Conservation (phyloP, 495 filamentous ascomycete genomes). For the Pseudotulostoma volvatum region DNA sequence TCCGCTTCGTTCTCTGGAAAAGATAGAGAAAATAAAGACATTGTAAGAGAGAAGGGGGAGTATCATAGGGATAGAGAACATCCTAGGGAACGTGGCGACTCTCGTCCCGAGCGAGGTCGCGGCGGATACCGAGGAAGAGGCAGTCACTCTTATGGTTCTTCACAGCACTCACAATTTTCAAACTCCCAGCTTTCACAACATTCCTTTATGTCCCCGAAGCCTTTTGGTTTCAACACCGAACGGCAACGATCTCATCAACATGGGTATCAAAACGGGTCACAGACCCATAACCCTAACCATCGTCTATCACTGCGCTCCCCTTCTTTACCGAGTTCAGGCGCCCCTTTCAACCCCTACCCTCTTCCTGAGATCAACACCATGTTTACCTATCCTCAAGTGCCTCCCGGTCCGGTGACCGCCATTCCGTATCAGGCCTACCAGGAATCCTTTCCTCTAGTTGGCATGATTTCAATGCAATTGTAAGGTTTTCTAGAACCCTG, state of each 20-base stretch:
- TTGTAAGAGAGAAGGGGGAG: conserved; percentile 9
- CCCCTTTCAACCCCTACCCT: conserved; percentile 24
- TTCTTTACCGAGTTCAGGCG: conserved; percentile 27
- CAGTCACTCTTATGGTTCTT: conserved; percentile 21
- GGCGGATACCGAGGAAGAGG: conserved; percentile 39
- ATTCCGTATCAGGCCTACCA: conserved; percentile 44
- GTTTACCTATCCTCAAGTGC: conserved; percentile 36
- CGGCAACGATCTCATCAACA: conserved; percentile 24
- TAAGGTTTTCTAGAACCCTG: conserved; percentile 15
- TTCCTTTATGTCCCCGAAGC: conserved; percentile 20
- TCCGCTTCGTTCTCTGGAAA: conserved; percentile 4
- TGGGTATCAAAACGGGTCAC: conserved; percentile 17
- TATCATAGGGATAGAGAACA: conserved; percentile 16
- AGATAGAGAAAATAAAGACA: conserved; percentile 3
- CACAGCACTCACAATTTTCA: conserved; percentile 30
- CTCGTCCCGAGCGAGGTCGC: conserved; percentile 34
- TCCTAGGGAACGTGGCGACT: conserved; percentile 30
- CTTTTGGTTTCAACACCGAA: conserved; percentile 24
- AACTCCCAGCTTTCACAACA: conserved; percentile 31
- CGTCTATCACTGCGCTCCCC: conserved; percentile 33
- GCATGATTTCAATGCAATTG: conserved; percentile 53
- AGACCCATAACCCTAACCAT: conserved; percentile 15
- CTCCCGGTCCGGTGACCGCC: conserved; percentile 43
- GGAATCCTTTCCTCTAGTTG: conserved; percentile 37
- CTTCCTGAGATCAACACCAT: conserved; percentile 26